phyloP scores from a whole-genome alignment of 2,329 filamentous ascomycete genomes.

The Tricladium varicosporioides region DNA sequence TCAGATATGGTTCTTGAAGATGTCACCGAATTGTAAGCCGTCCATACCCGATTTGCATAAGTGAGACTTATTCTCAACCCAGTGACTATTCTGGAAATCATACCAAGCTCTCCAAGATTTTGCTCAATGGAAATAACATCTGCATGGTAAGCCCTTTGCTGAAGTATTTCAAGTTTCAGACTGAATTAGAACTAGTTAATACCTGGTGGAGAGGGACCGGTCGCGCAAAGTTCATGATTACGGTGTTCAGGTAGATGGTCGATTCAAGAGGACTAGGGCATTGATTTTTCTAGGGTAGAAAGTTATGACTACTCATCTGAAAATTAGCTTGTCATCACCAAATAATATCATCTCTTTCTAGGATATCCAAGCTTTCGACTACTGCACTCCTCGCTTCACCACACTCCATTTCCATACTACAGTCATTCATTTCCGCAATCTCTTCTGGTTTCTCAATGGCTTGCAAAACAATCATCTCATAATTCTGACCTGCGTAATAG shows the following conservation, averaged over 20 bases:
- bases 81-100: slow-evolving; percentile 91
- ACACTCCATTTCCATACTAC: no score
- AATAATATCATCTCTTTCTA: no score
- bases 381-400: no score
- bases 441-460: no score
- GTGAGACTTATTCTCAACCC: slow-evolving; percentile 38
- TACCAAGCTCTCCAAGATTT: slow-evolving; percentile 87
- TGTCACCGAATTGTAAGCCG: slow-evolving; percentile 86
- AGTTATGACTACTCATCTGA: no score
- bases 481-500: no score
- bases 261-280: no score
- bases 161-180: neutral
- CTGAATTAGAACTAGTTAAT: slow-evolving; percentile 56
- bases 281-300: no score
- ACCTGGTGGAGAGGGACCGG: slow-evolving; percentile 73
- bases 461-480: no score
- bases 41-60: neutral
- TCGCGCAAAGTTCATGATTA: slow-evolving; percentile 20
- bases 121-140: slow-evolving; percentile 97
- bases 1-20: slow-evolving; percentile 97
- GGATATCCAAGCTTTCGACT: no score
- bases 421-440: no score
- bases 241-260: neutral
- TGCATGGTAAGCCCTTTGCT: slow-evolving; percentile 73
- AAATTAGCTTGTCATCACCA: no score